A percentile compares a stretch with the other conserved stretches of the same genome.
These are phyloP conservation scores for Biscogniauxia marginata DNA, from an alignment of 2,329 filamentous ascomycete species.

Conservation along the genomic window DNA sequence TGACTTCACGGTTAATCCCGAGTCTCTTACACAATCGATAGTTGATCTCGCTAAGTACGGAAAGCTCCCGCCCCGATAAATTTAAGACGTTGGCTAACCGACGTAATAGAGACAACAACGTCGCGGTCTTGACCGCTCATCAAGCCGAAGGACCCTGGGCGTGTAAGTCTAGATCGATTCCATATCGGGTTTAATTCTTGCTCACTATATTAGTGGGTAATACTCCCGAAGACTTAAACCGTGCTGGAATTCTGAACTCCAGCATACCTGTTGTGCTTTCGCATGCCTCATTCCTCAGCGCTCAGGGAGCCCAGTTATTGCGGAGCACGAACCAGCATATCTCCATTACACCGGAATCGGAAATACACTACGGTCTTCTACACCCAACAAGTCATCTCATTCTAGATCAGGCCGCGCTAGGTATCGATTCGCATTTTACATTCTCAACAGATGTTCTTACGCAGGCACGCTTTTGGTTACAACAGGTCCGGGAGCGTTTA, in stretches of 20 bases:
- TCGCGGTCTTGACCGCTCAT: slow-evolving; percentile 5
- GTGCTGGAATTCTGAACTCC: slow-evolving; percentile 38
- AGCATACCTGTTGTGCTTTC: slow-evolving; percentile 48
- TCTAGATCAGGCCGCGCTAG: slow-evolving; percentile 48
- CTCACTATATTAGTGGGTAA: too few relatives aligned
- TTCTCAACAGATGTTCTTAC: slow-evolving; percentile 48
- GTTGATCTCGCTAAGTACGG: slow-evolving; percentile 28
- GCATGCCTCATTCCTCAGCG: slow-evolving; percentile 45
- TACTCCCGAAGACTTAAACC: slow-evolving; percentile 36
- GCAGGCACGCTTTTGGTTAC: slow-evolving; percentile 52
- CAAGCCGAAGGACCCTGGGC: slow-evolving; percentile 8
- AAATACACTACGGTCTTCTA: slow-evolving; percentile 53
- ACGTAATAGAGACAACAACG: slow-evolving; percentile 2
- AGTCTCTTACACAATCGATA: slow-evolving; percentile 25
- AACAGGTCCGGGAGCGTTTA: slow-evolving; percentile 37
- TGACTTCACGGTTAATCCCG: slow-evolving; percentile 32
- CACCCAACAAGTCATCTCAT: slow-evolving; percentile 40
- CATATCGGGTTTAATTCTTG: too few relatives aligned
- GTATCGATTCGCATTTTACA: slow-evolving; percentile 52
- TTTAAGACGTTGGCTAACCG: neutral
- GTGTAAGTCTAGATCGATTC: slow-evolving; percentile 2
- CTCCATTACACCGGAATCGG: slow-evolving; percentile 54
- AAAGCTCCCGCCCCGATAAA: neutral
- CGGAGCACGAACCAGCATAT: slow-evolving; percentile 48
- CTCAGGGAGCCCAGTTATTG: slow-evolving; percentile 38